Conservation (phyloP, 768 basidiomycete genomes). For the Kwoniella dejecticola region DNA sequence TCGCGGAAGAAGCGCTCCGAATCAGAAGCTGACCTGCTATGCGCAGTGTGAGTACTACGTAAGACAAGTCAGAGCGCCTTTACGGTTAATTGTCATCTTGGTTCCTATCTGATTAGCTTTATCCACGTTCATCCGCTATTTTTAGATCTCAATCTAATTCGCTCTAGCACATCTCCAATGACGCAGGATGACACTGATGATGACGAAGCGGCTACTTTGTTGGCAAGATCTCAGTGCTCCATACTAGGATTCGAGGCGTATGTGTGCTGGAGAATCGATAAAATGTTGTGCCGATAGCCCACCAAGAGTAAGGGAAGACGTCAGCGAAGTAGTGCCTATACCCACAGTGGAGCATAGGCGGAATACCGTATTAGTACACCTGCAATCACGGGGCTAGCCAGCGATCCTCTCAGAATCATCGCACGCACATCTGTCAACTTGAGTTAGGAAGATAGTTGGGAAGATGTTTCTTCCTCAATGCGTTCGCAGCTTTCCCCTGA, state of each 20-base stretch:
- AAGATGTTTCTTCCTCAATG: no score
- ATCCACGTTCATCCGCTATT: no score
- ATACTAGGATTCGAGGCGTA: conserved; percentile 38
- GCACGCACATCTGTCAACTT: no score
- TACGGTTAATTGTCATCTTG: no score
- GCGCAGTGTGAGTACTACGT: no score
- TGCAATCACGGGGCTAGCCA: conserved; percentile 26
- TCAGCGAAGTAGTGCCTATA: conserved; percentile 30
- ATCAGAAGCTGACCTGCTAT: no score
- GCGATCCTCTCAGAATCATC: not conserved
- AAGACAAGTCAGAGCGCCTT: no score
- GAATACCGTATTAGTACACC: conserved; percentile 50
- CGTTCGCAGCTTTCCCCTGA: no score
- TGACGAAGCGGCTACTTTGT: not conserved
- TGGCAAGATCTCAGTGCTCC: conserved; percentile 49
- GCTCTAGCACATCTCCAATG: no score
- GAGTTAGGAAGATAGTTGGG: conserved; percentile 15
- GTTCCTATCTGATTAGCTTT: no score
- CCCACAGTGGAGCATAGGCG: conserved; percentile 37
- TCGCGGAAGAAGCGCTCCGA: no score
- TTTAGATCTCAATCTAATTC: no score
- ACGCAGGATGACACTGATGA: not conserved
- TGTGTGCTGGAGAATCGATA: conserved; percentile 50
- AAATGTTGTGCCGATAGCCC: conserved; percentile 16
- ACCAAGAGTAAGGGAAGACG: conserved; percentile 11